Percentiles rank a stretch among this genome's conserved stretches.
Evolutionary conservation across 2,329 filamentous ascomycete species (phyloP).

Genomic region (Colletotrichum sp.): DNA sequence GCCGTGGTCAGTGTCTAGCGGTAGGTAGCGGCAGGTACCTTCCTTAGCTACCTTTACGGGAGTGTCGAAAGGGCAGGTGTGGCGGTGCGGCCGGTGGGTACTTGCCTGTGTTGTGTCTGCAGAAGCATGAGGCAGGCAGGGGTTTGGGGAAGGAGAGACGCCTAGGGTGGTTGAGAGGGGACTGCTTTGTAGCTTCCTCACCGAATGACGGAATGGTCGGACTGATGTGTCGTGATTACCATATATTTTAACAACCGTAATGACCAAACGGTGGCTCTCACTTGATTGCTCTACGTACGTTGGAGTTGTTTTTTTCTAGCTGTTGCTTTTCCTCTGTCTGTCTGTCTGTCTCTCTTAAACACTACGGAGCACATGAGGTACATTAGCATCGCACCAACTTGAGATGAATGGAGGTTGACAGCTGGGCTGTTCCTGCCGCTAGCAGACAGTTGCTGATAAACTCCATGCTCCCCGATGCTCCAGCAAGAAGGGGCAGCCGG

Average conservation of each 20-base stretch:
- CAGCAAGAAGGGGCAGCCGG: background rate
- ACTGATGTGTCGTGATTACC: slow-evolving; percentile 5
- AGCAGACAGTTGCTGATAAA: background rate
- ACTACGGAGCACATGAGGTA: background rate
- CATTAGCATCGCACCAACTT: background rate
- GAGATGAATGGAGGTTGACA: background rate
- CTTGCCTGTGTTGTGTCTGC: slow-evolving; percentile 20
- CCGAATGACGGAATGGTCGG: slow-evolving; percentile 10
- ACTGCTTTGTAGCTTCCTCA: background rate
- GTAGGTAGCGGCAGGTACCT: background rate
- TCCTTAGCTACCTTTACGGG: background rate
- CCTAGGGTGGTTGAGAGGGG: slow-evolving; percentile 2
- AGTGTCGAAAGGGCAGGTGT: slow-evolving; percentile 10
- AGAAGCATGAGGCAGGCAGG: background rate
- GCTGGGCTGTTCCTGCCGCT: background rate
- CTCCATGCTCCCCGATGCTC: background rate
- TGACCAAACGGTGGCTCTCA: background rate
- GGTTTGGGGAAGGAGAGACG: background rate
- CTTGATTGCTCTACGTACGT: background rate
- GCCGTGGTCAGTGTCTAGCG: background rate
- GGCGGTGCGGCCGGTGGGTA: slow-evolving; percentile 20
- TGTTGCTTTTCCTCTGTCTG: background rate
- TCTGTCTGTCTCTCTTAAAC: background rate
- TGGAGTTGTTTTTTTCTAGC: background rate
- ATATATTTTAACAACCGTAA: background rate